phyloP scores from a whole-genome alignment of 768 basidiomycete genomes.

The Lactarius tabidus region DNA sequence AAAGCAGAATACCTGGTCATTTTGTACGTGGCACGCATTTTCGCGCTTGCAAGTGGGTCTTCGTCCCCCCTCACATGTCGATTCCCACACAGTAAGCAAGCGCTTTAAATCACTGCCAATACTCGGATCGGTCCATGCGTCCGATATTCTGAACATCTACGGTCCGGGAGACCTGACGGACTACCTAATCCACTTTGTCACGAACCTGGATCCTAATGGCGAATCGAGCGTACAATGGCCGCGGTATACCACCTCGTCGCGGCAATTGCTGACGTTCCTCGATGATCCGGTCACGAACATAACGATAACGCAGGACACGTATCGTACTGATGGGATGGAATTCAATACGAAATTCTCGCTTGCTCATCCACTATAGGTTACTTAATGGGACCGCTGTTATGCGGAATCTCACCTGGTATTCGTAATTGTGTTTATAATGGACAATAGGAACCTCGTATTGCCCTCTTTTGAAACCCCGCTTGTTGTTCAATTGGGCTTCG shows the following conservation, averaged over 20 bases:
- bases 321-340: conserved; percentile 16
- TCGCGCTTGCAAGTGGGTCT: no score
- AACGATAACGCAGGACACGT: no score
- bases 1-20: conserved; percentile 35
- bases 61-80: background rate
- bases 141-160: conserved; percentile 17
- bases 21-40: conserved; percentile 30
- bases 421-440: no score
- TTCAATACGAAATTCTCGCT: conserved; percentile 11
- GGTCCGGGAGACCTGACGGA: conserved; percentile 18
- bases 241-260: conserved; percentile 11
- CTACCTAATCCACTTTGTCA: conserved; percentile 28
- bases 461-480: no score
- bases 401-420: no score
- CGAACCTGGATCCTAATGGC: conserved; percentile 32
- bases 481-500: no score
- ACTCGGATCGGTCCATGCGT: conserved; percentile 24
- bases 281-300: no score
- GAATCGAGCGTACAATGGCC: conserved; percentile 18
- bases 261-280: conserved; percentile 10
- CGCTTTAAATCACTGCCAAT: conserved; percentile 30
- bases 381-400: no score
- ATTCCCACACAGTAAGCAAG: conserved; percentile 32
- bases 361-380: background rate
- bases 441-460: no score